Evolutionary conservation across 768 basidiomycete genomes (phyloP).

Genomic region (Kwoniella shandongensis): DNA sequence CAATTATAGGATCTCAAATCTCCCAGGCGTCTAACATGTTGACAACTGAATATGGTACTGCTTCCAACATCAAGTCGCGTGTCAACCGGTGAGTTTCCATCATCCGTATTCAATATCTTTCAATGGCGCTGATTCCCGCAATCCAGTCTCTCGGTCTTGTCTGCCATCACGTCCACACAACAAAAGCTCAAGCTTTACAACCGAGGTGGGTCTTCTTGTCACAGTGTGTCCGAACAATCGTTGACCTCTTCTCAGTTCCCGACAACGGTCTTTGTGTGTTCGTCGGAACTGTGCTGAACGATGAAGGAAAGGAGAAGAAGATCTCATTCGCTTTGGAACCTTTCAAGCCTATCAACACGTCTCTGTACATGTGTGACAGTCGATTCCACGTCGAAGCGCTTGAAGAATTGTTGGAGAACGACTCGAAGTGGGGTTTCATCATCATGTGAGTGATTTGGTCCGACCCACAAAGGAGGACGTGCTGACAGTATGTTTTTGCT

Average conservation of each 20-base stretch:
- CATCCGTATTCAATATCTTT: not conserved
- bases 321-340: conserved; percentile 98
- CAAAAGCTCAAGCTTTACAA: conserved; percentile 96
- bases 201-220: conserved; percentile 55
- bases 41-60: conserved; percentile 96
- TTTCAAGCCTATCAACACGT: conserved; percentile 99
- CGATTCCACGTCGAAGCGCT: conserved; percentile 94
- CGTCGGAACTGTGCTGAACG: conserved; percentile 95
- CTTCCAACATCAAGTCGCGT: conserved; percentile 99
- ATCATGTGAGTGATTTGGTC: conserved; percentile 79
- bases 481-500: not conserved
- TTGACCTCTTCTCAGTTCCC: conserved; percentile 60
- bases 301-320: conserved; percentile 99
- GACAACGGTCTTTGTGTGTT: conserved; percentile 96
- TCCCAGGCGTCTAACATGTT: conserved; percentile 92
- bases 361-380: conserved; percentile 90
- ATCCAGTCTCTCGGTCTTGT: conserved; percentile 85
- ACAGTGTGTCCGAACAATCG: not conserved
- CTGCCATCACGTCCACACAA: conserved; percentile 97
- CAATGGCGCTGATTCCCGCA: not conserved
- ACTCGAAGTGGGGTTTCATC: conserved; percentile 97
- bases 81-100: conserved; percentile 39
- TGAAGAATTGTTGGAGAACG: conserved; percentile 92
- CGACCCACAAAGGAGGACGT: not conserved
- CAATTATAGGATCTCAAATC: conserved; percentile 66